Evolutionary conservation across 768 basidiomycete genomes (phyloP), one percentile per base, ranked within the genome.

Genomic region (Xanthoconium purpureum): DNA sequence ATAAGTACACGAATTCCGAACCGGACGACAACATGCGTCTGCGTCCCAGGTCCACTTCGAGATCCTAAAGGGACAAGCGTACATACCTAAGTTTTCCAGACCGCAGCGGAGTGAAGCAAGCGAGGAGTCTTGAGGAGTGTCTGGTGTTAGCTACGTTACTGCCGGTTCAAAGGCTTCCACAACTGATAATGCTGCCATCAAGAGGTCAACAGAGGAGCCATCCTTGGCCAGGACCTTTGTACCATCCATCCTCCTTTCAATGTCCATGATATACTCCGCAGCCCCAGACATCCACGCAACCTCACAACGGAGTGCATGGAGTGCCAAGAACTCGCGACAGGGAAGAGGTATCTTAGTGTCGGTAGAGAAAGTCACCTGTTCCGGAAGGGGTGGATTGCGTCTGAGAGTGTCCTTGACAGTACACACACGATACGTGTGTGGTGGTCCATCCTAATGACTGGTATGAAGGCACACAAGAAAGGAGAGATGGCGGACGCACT

Each of bases 271-370:
- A 13, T 56, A 39, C 15, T 49, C 50, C 8, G 37, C 37, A 14
- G 40, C 40, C 3, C 55, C 55, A 14, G 58, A 59, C 50, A 52
- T 48, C 55, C 55, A 57, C 3, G 50, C 46, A 1, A 49, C 32
- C 24, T 59, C 55, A 40, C 58, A 59, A 15, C 55, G 57, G 2
- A 56, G 50, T 20, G 55, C 36, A 24, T 59, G 50, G 17, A 59
- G 40, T 0, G 46, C 51, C 32, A 57, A 32, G 17, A 29, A 49
- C 10, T 18, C 30, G 3, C 0, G 40, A 13, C 13, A 2, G 10
- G 57, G 54, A 10, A 58, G 45, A 28, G 57, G 57, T 3, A 54
- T 0, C 3, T 45, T 18, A 0, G 46, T 45, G 0, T 5, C 7
- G 4, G 55, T 52, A 10, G 50, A 52, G 33, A 59, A 57, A 6